These are phyloP conservation scores for Sporothrix variecibatus DNA, from an alignment of 2,329 filamentous ascomycete species.

Conservation along the genomic window DNA sequence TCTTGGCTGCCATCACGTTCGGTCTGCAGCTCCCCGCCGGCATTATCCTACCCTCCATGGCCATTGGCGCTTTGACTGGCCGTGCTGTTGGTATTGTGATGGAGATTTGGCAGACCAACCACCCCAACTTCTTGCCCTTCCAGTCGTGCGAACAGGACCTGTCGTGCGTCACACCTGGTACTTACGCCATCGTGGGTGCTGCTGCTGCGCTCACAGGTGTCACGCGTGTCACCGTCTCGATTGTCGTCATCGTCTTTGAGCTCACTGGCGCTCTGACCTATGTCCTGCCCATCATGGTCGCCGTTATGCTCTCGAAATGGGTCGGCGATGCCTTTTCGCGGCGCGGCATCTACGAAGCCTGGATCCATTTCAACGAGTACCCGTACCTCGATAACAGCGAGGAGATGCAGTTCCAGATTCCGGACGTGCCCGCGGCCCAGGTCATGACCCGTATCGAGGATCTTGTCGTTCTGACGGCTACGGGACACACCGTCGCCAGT, in stretches of 20 bases:
- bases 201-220: conserved; percentile 92
- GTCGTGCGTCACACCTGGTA: conserved; percentile 87
- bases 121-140: conserved; percentile 78
- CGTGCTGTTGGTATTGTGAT: conserved; percentile 87
- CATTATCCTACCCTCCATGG: conserved; percentile 94
- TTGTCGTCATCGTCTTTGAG: conserved; percentile 99
- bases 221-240: conserved; percentile 94
- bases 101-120: conserved; percentile 80
- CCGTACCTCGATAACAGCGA: conserved; percentile 83
- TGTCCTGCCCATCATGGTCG: conserved; percentile 97
- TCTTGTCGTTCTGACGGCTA: conserved; percentile 81
- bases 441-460: conserved; percentile 95
- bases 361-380: conserved; percentile 96
- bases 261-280: conserved; percentile 94
- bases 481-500: conserved; percentile 80
- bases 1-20: conserved; percentile 85
- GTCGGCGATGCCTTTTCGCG: conserved; percentile 93
- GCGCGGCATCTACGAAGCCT: conserved; percentile 93
- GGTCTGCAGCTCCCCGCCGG: conserved; percentile 92
- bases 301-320: conserved; percentile 98
- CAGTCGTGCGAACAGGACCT: conserved; percentile 79
- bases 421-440: conserved; percentile 81
- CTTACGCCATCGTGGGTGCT: conserved; percentile 94
- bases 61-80: conserved; percentile 87
- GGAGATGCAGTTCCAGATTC: conserved; percentile 49